phyloP scores from a whole-genome alignment of 2,329 filamentous ascomycete genomes.

The Emmonsiellopsis sp. region DNA sequence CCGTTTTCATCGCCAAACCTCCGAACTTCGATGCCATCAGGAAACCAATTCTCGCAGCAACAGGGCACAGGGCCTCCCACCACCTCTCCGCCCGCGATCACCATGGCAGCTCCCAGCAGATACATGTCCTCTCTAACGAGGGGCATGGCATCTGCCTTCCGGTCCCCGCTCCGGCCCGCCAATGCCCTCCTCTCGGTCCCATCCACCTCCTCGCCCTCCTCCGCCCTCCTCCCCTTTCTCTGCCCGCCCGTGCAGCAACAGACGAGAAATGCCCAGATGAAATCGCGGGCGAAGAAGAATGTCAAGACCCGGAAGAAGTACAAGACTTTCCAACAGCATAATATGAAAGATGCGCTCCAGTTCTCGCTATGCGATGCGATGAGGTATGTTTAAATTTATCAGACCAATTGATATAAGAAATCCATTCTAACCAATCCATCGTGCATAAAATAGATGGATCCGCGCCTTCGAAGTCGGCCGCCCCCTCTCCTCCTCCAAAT shows the following conservation, averaged over 20 bases:
- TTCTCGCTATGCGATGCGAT: conserved; percentile 88
- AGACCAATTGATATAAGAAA: neutral
- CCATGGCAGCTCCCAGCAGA: conserved; percentile 11
- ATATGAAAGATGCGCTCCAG: conserved; percentile 58
- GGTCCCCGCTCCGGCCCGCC: conserved; percentile 7
- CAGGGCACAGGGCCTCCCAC: neutral
- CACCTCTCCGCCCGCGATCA: neutral
- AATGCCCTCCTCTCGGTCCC: too few relatives aligned
- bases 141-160: conserved; percentile 8
- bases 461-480: conserved; percentile 86
- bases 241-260: conserved; percentile 12
- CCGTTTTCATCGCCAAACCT: neutral
- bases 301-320: conserved; percentile 41
- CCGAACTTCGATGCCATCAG: neutral
- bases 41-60: neutral
- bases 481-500: conserved; percentile 65
- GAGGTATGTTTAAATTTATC: conserved; percentile 42
- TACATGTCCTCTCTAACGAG: conserved; percentile 12
- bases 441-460: conserved; percentile 57
- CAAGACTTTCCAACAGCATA: conserved; percentile 55
- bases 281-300: conserved; percentile 4
- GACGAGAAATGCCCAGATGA: conserved; percentile 5
- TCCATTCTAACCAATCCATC: neutral
- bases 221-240: conserved; percentile 9
- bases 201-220: neutral